Evolutionary conservation across 129 eudicot genomes (phyloP), one percentile per base, ranked within the genome.

Genomic region (Chrysanthemum lavandulifolium): DNA sequence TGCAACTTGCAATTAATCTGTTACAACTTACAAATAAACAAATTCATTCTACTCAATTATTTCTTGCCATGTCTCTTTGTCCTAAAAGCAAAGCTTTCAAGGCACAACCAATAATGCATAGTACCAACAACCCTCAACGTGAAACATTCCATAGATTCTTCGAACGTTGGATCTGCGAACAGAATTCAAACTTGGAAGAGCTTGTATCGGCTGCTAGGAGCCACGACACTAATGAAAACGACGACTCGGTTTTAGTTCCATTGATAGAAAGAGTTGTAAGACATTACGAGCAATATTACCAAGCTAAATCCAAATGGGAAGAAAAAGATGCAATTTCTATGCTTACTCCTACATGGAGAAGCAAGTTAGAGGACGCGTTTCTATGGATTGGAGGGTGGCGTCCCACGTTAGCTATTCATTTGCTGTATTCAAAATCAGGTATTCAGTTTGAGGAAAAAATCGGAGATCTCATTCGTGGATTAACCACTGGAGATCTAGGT

Each of bases 361-460:
- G 81, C 36, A 66, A 62, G 25, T 80, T 89, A 1, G 96, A 89
- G 68, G 86, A 86, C 9, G 89, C 91, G 19, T 86, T 86, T 73
- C n/a, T 82, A 2, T 89, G 96, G 96, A 76, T 89, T 18, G 96
- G 96, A 1, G 96, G 87, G 25, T 86, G 96, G 91, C 68, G 91
- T 4, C 91, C 96, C 18, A 89, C 78, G 69, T 79, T 78, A 74
- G 96, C 96, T 0, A 68, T 89, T 31, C 96, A 89, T 45, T 43
- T 89, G 68, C 66, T 89, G 0, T 84, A 86, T 74, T 89, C 96
- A 2, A 83, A 78, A 29, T 83, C 89, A 10, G 96, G 91, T 25
- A 62, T 79, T 2, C 91, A 89, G 27, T 61, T 89, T 43, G 87
- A 86, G 69, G 85, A 81, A 0, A 68, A 63, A 27, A 45, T 89